Evolutionary conservation across 164 flowering plant genomes (phyloP), one percentile per base, ranked within the genome.

Genomic region (Chloranthus sessilifolius): DNA sequence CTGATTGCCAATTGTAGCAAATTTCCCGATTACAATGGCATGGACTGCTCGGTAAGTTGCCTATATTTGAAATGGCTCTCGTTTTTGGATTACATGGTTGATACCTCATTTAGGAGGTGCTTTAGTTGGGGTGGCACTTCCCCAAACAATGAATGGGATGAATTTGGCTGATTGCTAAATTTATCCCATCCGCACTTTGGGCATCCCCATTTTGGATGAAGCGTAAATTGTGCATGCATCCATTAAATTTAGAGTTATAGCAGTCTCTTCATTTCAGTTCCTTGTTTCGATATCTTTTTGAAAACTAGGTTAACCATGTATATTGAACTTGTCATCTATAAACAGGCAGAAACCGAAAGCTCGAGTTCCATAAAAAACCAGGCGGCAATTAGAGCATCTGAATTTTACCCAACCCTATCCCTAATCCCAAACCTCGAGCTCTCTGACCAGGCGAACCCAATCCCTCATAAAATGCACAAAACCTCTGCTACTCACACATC

Each of bases 31-130:
- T 8, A 23, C 28, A 23, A 27, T 22, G 41, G 55, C 14, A 21
- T 22, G 21, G 41, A 54, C 8, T 43, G 27, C 45, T 29, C 15
- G 66, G 60, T 62, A 49, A 54, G 7, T 15, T 28, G 36, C 8
- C 15, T 6, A 42, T 29, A 19, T 8, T 31, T 24, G 3, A 39
- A 12, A 15, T 25, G n/a, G 19, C n/a, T 9, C 19, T 7, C 15
- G 3, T 38, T 38, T 38, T 38, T 21, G 15, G 15, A n/a, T 9
- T 38, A 21, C 0, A 38, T 10, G 19, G 15, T 7, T 38, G 42
- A 6, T n/a, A 7, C 15, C 15, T 38, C 0, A 9, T n/a, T n/a
- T 6, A 9, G 42, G 15, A n/a, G 19, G 19, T n/a, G 2, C 19
- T 21, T n/a, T 38, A 38, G 6, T n/a, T 38, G 19, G 42, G 42